Percentiles rank a stretch among this genome's conserved stretches.
These are phyloP conservation scores for Tagetes patula DNA, from an alignment of 129 eudicot genomes.

Conservation along the genomic window DNA sequence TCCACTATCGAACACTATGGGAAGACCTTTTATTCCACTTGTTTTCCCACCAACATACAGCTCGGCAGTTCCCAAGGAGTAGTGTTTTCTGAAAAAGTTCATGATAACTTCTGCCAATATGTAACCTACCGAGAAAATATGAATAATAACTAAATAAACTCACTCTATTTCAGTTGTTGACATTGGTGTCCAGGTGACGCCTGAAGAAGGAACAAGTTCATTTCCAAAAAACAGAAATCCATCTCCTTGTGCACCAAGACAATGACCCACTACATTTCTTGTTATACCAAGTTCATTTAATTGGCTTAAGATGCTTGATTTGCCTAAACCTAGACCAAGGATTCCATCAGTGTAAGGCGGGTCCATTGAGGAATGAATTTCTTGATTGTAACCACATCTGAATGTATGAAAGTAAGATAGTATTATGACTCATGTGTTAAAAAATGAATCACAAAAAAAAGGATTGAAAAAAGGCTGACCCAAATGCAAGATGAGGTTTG, in stretches of 20 bases:
- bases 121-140: neutral
- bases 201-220: constrained; percentile 59
- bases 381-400: constrained; percentile 96
- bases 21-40: constrained; percentile 63
- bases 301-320: constrained; percentile 73
- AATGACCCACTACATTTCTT: constrained; percentile 80
- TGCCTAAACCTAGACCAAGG: constrained; percentile 86
- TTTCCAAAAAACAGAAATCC: constrained; percentile 92
- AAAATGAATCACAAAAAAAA: neutral
- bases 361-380: constrained; percentile 54
- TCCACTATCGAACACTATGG: constrained; percentile 78
- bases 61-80: constrained; percentile 72
- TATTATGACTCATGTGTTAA: neutral
- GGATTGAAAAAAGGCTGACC: constrained; percentile 43
- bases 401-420: constrained; percentile 22
- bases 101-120: neutral
- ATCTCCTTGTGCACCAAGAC: constrained; percentile 76
- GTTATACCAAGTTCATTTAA: constrained; percentile 59
- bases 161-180: constrained; percentile 56
- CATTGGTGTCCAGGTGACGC: constrained; percentile 72
- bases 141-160: constrained; percentile 20
- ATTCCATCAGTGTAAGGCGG: constrained; percentile 88
- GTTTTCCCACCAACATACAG: constrained; percentile 50
- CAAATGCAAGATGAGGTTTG: constrained; percentile 67
- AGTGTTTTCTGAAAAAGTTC: constrained; percentile 49